Base-by-base conservation (phyloP, 2,329 filamentous ascomycete genomes). In the Aureobasidium pullulans region DNA sequence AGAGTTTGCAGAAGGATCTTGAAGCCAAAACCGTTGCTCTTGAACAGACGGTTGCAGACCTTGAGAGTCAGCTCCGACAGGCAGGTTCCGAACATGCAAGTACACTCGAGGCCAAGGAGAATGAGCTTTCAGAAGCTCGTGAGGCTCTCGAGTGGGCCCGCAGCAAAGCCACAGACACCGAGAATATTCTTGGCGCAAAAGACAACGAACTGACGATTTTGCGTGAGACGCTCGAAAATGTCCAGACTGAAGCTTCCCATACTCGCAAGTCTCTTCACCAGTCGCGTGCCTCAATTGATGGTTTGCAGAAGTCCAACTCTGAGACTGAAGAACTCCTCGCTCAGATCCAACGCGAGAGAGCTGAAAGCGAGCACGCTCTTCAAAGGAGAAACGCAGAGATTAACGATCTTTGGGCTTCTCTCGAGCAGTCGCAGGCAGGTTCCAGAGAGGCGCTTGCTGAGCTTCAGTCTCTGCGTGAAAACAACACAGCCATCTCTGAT, bases 391-490 rank as follows among this genome's bases (percentile, higher is more conserved):
- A 57, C n/a, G 54, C 54, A 23, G 54, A 57, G 43, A 57, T 57
- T 7, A 57, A 57, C 23, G 54, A 57, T 32, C 34, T 57, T 1
- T 57, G 54, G 54, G 43, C 54, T 40, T 48, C 54, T 11, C 54
- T 57, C 10, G 54, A 57, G 54, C 54, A 57, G 28, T 57, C 54
- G 13, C 54, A 57, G n/a, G 43, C 54, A 32, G 54, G 54, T 13
- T 57, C 54, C 6, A 57, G 54, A 34, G 54, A 57, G 19, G 54
- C 54, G 39, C 28, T 57, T 31, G 42, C 54, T 13, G 54, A 57
- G 11, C n/a, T 57, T 10, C 54, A 57, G 32, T 57, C 54, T 3
- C 31, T 57, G 34, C 54, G 54, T 23, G 54, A 48, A 4, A 43
- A 32, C n/a, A 48, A 48, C 16, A 34, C 43, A 6, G 54, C 43